Evolutionary conservation across 148 eudicot genomes (phyloP).

Genomic region (Tetragonia tetragonoides): DNA sequence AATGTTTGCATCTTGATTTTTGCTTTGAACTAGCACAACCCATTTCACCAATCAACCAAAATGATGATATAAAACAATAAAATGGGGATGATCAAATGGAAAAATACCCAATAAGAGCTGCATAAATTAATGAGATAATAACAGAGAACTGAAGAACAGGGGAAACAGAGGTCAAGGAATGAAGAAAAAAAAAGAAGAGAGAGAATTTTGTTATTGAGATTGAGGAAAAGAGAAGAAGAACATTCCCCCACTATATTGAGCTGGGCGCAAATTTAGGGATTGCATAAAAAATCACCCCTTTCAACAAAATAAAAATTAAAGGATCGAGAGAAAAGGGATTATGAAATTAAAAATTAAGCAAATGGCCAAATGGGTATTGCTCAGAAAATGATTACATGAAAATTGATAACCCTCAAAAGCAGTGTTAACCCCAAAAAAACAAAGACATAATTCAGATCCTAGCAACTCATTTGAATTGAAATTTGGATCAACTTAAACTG

Average conservation of each 20-base stretch:
- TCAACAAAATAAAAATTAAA: not conserved
- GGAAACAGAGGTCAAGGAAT: not conserved
- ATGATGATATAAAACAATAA: not conserved
- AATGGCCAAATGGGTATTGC: constrained; percentile 4
- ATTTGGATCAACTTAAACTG: constrained; percentile 7
- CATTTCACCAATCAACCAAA: constrained; percentile 35
- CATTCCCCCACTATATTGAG: constrained; percentile 18
- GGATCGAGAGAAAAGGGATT: not conserved
- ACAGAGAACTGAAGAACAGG: constrained; percentile 5
- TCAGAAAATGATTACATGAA: constrained; percentile 6
- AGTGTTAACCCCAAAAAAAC: constrained; percentile 6
- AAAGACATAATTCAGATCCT: not conserved
- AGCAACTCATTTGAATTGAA: not conserved
- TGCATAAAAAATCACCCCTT: constrained; percentile 11
- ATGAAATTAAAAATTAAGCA: constrained; percentile 3
- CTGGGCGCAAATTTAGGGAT: constrained; percentile 27
- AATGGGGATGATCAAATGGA: not conserved
- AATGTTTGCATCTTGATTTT: constrained; percentile 46
- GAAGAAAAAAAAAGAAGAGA: not conserved
- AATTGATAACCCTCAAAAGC: constrained; percentile 12
- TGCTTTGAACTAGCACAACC: constrained; percentile 77
- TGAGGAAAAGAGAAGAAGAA: constrained; percentile 23
- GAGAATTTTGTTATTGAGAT: constrained; percentile 28
- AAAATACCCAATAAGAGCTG: not conserved
- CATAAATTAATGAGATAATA: not conserved